These are phyloP conservation scores for Casuarina cunninghamiana DNA, from an alignment of 306 rosid genomes.

Conservation along the genomic window DNA sequence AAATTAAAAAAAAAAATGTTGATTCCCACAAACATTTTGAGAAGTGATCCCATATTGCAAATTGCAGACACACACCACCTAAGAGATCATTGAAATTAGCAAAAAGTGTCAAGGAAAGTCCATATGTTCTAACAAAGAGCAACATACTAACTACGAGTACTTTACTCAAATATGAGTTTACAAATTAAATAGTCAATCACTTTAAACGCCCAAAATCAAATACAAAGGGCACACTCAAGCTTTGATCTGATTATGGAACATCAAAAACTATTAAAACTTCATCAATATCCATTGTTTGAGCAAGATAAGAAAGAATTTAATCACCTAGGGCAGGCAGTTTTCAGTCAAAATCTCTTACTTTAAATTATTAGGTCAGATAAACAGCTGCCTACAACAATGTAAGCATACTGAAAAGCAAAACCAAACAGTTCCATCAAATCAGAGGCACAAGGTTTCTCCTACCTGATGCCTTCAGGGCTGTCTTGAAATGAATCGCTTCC, in stretches of 20 bases:
- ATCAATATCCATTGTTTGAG: not conserved
- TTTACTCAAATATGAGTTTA: not conserved
- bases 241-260: not conserved
- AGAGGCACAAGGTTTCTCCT: slow-evolving; percentile 11
- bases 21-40: not conserved
- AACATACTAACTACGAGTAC: not conserved
- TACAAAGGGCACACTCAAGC: not conserved
- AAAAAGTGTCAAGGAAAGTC: not conserved
- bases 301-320: not conserved
- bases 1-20: no score
- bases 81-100: not conserved
- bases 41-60: no score
- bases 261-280: not conserved
- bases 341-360: not conserved
- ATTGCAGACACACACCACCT: not conserved
- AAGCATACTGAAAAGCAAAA: slow-evolving; percentile 12
- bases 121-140: not conserved
- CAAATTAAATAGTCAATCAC: not conserved
- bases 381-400: not conserved
- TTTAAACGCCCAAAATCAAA: not conserved
- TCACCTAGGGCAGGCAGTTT: not conserved
- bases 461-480: slow-evolving; percentile 26
- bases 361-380: not conserved
- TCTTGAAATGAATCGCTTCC: slow-evolving; percentile 23
- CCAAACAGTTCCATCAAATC: not conserved